Conservation (phyloP, 768 basidiomycete species). For the Cystobasidium tubakii region DNA sequence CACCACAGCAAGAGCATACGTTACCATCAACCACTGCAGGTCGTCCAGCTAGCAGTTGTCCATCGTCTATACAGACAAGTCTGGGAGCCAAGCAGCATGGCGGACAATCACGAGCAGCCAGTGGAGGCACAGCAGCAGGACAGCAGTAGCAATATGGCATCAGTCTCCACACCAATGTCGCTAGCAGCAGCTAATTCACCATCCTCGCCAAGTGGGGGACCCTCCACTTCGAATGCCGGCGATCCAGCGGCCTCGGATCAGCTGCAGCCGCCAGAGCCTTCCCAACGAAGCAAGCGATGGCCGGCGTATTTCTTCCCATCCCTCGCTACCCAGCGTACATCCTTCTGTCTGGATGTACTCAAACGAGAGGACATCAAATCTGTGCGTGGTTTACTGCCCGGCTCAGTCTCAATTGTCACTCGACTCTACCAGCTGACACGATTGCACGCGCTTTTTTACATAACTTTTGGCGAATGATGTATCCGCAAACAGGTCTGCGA, state of each 20-base stretch:
- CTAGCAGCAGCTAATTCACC: background rate
- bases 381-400: background rate
- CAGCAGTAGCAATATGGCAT: background rate
- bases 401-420: background rate
- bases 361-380: conserved; percentile 25
- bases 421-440: background rate
- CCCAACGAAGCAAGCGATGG: conserved; percentile 14
- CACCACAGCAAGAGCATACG: background rate
- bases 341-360: conserved; percentile 26
- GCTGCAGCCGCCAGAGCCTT: conserved; percentile 1
- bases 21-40: background rate
- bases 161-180: background rate
- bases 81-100: background rate
- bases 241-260: background rate
- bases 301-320: conserved; percentile 44
- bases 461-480: background rate
- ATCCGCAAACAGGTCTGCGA: conserved; percentile 36
- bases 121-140: background rate
- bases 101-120: background rate
- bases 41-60: background rate
- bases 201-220: background rate
- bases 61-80: background rate
- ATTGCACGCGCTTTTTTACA: conserved; percentile 1
- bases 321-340: conserved; percentile 38
- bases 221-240: no score